A percentile compares a stretch with the other conserved stretches of the same genome.
These are phyloP conservation scores for Luffa aegyptiaca DNA, from an alignment of 306 rosid species.

Conservation along the genomic window DNA sequence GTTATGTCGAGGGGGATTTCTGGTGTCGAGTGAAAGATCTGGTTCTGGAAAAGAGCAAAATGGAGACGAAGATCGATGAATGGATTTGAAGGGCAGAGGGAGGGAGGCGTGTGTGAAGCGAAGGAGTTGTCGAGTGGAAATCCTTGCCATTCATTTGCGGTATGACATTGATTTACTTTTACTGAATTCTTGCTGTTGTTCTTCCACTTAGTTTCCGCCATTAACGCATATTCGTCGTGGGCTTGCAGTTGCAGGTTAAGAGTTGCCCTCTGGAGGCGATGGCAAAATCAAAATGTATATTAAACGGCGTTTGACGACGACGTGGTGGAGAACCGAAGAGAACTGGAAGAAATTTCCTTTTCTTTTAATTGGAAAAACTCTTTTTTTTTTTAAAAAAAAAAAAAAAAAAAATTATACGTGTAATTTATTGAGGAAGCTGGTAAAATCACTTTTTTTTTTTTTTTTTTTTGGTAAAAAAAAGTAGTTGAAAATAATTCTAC, in stretches of 20 bases:
- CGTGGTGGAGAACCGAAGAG: neutral
- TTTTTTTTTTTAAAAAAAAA: no score
- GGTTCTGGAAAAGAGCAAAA: conserved; percentile 10
- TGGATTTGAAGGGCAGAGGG: conserved; percentile 18
- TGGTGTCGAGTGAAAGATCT: neutral
- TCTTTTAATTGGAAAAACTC: no score
- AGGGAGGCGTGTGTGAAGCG: conserved; percentile 24
- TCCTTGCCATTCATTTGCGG: conserved; percentile 50
- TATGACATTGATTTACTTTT: neutral
- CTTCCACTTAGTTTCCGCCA: conserved; percentile 29
- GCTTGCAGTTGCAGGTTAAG: neutral
- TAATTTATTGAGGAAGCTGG: no score
- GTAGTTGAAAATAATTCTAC: no score
- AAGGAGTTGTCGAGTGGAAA: conserved; percentile 29
- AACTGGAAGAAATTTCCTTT: no score
- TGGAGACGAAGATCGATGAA: conserved; percentile 1
- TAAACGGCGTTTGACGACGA: conserved; percentile 5
- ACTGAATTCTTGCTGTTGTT: neutral
- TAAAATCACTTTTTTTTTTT: no score
- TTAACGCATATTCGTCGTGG: conserved; percentile 26
- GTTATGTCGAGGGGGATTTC: neutral
- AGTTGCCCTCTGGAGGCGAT: neutral
- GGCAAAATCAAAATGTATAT: neutral
- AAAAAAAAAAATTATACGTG: no score
- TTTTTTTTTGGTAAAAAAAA: no score